Base-by-base conservation (phyloP, 148 eudicot genomes). In the Gaultheria prostrata region DNA sequence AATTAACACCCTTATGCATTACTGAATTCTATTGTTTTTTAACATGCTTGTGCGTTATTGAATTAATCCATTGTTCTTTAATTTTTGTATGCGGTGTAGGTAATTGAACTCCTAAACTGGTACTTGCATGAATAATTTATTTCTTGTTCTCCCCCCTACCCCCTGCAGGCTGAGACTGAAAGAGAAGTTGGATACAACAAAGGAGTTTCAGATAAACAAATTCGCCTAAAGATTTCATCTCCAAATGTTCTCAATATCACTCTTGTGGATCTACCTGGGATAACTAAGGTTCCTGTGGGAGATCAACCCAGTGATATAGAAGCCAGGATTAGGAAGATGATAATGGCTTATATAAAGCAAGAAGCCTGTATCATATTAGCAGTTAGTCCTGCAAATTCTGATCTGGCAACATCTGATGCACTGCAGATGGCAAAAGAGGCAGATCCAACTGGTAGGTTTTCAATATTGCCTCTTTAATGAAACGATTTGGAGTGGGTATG, bases 221-320 rank as follows among this genome's bases (percentile, higher is more conserved):
- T 93, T 33, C 88, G 89, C 71, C 80, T 93, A 79, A 91, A 90
- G 83, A 91, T 93, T 78, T 88, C 88, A 67, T 93, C 95, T 28
- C 92, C 90, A 32, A 86, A 86, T 85, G 94, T 93, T 87, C 92
- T 91, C 80, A 88, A 91, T 80, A 90, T 93, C 50, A 90, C 95
- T 73, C 84, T 93, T 87, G 91, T 93, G 77, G 95, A 93, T 91
- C 87, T 93, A 81, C 95, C 95, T 84, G 95, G 95, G 72, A 93
- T 93, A 49, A 93, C 95, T 61, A 91, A 89, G 86, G 95, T 93
- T 84, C 94, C 95, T 54, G 95, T 93, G 80, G 93, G 93, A 76
- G 92, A 93, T 81, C 95, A 93, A 86, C 95, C 95, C 21, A 76
- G 88, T 83, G 94, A 93, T 77, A 93, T 91, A 46, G 94, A 93